These are phyloP conservation scores for Rhododendron henanense DNA, from an alignment of 148 eudicot genomes.

Conservation along the genomic window DNA sequence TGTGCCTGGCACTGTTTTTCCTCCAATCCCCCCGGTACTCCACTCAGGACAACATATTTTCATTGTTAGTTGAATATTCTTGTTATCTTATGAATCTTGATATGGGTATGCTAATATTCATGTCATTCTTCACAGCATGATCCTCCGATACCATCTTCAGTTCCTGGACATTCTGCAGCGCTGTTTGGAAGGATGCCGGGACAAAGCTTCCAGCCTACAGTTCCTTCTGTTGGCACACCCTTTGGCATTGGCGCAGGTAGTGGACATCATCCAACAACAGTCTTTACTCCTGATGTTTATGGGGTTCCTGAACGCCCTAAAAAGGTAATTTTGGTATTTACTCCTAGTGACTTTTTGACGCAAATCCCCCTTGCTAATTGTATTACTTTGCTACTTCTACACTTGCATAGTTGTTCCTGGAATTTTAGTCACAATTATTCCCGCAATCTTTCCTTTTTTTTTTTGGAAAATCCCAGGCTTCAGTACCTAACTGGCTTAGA, in stretches of 20 bases:
- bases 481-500: constrained; percentile 95
- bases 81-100: background rate
- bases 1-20: constrained; percentile 55
- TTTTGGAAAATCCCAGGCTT: constrained; percentile 51
- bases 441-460: background rate
- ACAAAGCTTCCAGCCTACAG: constrained; percentile 49
- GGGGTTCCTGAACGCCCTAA: constrained; percentile 82
- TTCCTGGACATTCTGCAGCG: constrained; percentile 59
- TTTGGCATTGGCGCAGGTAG: constrained; percentile 54
- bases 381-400: background rate
- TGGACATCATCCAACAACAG: constrained; percentile 49
- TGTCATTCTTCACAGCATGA: constrained; percentile 49
- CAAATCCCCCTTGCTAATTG: background rate
- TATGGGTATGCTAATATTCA: constrained; percentile 14
- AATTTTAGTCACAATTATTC: background rate
- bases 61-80: constrained; percentile 10
- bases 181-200: constrained; percentile 57
- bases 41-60: constrained; percentile 62
- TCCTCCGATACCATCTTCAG: constrained; percentile 54
- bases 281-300: constrained; percentile 67
- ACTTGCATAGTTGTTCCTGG: background rate
- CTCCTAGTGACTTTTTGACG: background rate
- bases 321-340: constrained; percentile 40
- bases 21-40: constrained; percentile 47
- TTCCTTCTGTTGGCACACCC: constrained; percentile 45